Evolutionary conservation across 208 protist genomes (phyloP).

Genomic region (Leishmania mexicana): DNA sequence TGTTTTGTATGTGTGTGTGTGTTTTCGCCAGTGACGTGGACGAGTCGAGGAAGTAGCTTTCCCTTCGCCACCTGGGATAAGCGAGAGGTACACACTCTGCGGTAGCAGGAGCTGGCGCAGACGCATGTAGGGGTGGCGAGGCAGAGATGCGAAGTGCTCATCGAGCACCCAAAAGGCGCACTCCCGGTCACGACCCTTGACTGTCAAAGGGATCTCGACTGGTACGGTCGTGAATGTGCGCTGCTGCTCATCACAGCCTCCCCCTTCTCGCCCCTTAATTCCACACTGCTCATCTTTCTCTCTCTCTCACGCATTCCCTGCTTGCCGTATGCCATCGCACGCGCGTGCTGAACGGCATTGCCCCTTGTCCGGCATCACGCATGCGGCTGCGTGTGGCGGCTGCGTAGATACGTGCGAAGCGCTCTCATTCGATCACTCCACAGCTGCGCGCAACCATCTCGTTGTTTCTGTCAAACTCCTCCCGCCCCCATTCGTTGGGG

Average conservation of each 20-base stretch:
- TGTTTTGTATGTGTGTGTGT: no score
- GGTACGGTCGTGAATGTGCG: not conserved
- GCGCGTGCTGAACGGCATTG: not conserved
- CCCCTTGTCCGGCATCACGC: not conserved
- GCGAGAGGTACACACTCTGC: not conserved
- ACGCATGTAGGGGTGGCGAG: not conserved
- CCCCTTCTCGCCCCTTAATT: not conserved
- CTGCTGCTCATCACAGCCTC: not conserved
- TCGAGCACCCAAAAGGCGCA: not conserved
- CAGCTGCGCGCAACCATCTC: not conserved
- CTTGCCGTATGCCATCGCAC: not conserved
- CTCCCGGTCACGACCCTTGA: not conserved
- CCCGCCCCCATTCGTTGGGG: not conserved
- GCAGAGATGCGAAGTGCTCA: not conserved
- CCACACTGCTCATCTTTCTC: not conserved
- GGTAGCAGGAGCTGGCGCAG: not conserved
- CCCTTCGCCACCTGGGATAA: not conserved
- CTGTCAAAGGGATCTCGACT: not conserved
- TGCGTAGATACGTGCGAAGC: not conserved
- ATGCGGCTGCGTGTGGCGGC: not conserved
- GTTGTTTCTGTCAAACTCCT: not conserved
- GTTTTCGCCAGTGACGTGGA: not conserved
- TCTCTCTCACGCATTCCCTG: not conserved
- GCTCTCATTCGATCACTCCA: not conserved
- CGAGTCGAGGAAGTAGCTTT: not conserved